phyloP scores from a whole-genome alignment of 805 yeast species.

The Metschnikowia matae region DNA sequence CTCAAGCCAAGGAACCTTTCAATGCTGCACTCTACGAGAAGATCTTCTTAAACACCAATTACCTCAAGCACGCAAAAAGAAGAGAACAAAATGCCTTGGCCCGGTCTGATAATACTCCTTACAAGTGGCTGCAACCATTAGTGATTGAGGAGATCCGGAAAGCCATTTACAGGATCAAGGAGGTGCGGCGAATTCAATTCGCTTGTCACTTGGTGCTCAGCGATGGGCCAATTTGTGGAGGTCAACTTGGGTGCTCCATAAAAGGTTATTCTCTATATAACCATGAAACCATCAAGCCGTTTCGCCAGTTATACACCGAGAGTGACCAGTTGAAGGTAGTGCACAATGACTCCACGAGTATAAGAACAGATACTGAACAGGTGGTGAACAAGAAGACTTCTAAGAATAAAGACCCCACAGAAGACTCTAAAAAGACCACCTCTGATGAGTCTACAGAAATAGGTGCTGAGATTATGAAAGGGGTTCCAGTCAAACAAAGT shows the following conservation, averaged over 20 bases:
- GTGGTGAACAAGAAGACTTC: slow-evolving; percentile 19
- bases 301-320: slow-evolving; percentile 50
- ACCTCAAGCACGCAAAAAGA: slow-evolving; percentile 18
- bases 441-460: slow-evolving; percentile 1
- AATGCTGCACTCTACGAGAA: slow-evolving; percentile 48
- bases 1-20: slow-evolving; percentile 23
- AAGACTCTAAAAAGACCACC: too few relatives aligned
- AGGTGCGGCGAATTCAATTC: slow-evolving; percentile 60
- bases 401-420: too few relatives aligned
- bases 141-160: slow-evolving; percentile 35
- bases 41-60: slow-evolving; percentile 49
- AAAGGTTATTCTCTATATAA: slow-evolving; percentile 66
- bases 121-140: slow-evolving; percentile 10
- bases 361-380: slow-evolving; percentile 17
- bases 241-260: slow-evolving; percentile 54
- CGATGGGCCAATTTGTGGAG: slow-evolving; percentile 35
- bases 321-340: slow-evolving; percentile 52
- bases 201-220: slow-evolving; percentile 57
- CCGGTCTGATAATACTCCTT: slow-evolving; percentile 3
- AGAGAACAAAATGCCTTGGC: slow-evolving; percentile 4
- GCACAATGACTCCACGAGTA: slow-evolving; percentile 19
- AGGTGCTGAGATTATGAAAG: slow-evolving; percentile 12
- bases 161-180: slow-evolving; percentile 52
- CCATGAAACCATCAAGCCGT: slow-evolving; percentile 48
- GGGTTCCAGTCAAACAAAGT: slow-evolving; percentile 20